Evolutionary conservation across 345 rosid genomes (phyloP).

Genomic region (Citropsis articulata): DNA sequence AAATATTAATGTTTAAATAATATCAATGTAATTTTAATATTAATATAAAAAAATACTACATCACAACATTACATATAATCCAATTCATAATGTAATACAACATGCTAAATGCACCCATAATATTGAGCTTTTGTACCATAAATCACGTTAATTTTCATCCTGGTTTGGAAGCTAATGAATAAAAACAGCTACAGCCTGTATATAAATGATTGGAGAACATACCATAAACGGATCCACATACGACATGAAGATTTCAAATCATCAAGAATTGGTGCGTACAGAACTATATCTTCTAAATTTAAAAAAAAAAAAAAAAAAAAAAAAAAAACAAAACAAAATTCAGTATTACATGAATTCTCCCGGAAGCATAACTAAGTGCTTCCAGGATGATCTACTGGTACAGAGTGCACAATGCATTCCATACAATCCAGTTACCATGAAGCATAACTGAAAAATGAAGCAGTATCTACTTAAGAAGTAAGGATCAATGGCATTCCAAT

Average conservation of each 20-base stretch:
- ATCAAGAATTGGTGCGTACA: not conserved
- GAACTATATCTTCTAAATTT: not conserved
- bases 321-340: not conserved
- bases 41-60: too few relatives aligned
- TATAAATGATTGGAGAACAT: not conserved
- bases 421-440: not conserved
- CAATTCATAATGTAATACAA: too few relatives aligned
- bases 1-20: too few relatives aligned
- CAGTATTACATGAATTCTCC: constrained; percentile 7
- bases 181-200: too few relatives aligned
- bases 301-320: too few relatives aligned
- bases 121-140: too few relatives aligned
- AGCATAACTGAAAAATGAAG: not conserved
- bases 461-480: constrained; percentile 10
- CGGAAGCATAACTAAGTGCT: not conserved
- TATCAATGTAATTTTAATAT: too few relatives aligned
- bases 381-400: constrained; percentile 7
- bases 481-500: constrained; percentile 9
- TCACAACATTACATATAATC: too few relatives aligned
- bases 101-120: too few relatives aligned
- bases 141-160: too few relatives aligned
- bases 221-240: not conserved
- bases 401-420: not conserved
- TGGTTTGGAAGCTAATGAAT: too few relatives aligned
- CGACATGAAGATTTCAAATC: not conserved